Base-by-base conservation (phyloP, 345 rosid species). In the Litchi chinensis region DNA sequence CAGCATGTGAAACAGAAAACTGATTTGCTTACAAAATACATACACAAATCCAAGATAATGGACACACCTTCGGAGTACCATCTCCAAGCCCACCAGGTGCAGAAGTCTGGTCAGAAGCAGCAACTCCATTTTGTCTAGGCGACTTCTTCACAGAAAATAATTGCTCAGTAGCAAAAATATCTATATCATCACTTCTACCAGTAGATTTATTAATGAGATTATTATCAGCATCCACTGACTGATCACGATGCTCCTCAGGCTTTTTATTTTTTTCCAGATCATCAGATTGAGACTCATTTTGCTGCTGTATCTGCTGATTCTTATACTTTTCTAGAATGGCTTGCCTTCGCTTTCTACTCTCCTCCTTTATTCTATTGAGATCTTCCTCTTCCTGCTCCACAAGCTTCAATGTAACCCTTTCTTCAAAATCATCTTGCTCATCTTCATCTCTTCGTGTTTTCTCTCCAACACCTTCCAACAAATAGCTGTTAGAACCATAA, bases 1-100 rank as follows among this genome's bases (percentile, higher is more conserved):
- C 12, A n/a, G 21, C 8, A 44, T 11, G 73, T 48, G n/a, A 69
- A 66, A 67, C 65, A 13, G 24, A 12, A 3, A 21, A 21, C 15
- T 37, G 7, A 18, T 4, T 76, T 21, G n/a, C n/a, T 66, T 39
- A n/a, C 41, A 21, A 0, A 54, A 16, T 57, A 75, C 16, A 72
- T 13, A 56, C 18, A 32, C 10, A 26, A 32, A 44, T 22, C 28
- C 7, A 5, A 76, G 64, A 57, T 54, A 66, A 74, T 32, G 39
- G 43, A 80, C 89, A 71, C 78, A 97, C 99, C 99, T 97, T 94
- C 10, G 98, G 99, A 65, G 91, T 84, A 82, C 98, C 98, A 83
- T 94, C 98, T 65, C 98, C 99, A 87, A 93, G 94, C 79, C 95
- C 98, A 32, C 88, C 83, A 83, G 88, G 89, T 52, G 85, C 90